A percentile compares a stretch with the other conserved stretches of the same genome.
Evolutionary conservation across 1,284 basidiomycete genomes (phyloP).

Genomic region (Fomitopsis palustris): DNA sequence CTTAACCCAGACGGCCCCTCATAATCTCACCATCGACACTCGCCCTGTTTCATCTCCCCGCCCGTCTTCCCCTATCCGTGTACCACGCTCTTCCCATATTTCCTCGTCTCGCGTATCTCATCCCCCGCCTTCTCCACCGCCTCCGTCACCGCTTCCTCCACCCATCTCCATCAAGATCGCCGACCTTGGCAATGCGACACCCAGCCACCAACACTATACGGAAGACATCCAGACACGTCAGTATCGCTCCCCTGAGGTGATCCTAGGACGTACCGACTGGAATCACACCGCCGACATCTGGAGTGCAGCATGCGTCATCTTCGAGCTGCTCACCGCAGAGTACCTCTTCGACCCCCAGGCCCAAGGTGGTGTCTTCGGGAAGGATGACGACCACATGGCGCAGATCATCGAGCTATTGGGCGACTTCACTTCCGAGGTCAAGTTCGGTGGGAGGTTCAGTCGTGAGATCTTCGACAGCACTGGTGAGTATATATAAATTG

Average conservation of each 20-base stretch:
- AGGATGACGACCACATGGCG: conserved; percentile 94
- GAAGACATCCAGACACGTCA: conserved; percentile 95
- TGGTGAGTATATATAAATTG: conserved; percentile 39
- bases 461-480: conserved; percentile 81
- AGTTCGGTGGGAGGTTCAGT: conserved; percentile 82
- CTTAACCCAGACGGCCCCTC: conserved; percentile 63
- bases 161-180: conserved; percentile 87
- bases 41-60: not conserved
- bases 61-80: not conserved
- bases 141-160: conserved; percentile 21
- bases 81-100: conserved; percentile 33
- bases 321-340: conserved; percentile 84
- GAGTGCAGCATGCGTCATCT: conserved; percentile 85
- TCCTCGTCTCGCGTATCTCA: conserved; percentile 24
- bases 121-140: conserved; percentile 8
- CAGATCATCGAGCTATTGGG: conserved; percentile 90
- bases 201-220: conserved; percentile 80
- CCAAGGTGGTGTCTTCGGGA: conserved; percentile 80
- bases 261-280: conserved; percentile 86
- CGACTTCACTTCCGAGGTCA: conserved; percentile 63
- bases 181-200: conserved; percentile 86
- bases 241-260: conserved; percentile 89
- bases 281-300: conserved; percentile 83
- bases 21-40: conserved; percentile 16
- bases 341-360: conserved; percentile 88